Conservation (phyloP, 2,329 filamentous ascomycete genomes). For the Sporothrix variecibatus region DNA sequence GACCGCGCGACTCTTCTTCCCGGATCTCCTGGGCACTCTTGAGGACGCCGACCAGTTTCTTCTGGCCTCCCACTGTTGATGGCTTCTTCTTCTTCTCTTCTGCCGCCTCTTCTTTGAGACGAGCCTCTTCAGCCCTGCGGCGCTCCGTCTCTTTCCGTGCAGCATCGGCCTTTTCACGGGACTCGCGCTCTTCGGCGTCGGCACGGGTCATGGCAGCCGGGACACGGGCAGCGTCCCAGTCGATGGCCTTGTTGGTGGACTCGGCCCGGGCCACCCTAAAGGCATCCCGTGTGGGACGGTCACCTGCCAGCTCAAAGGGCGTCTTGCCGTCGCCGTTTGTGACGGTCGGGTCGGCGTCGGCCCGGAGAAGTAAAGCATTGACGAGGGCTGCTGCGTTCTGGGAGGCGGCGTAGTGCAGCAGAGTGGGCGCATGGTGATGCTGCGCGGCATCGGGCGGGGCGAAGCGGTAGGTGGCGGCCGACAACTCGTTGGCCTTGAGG, state of each 20-base stretch:
- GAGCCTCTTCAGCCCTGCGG: conserved; percentile 72
- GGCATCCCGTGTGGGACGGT: conserved; percentile 81
- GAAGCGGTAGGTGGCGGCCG: conserved; percentile 70
- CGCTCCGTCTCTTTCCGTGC: conserved; percentile 70
- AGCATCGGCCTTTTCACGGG: conserved; percentile 69
- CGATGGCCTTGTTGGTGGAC: conserved; percentile 65
- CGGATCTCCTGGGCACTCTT: conserved; percentile 80
- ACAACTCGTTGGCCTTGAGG: conserved; percentile 71
- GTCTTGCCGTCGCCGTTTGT: conserved; percentile 76
- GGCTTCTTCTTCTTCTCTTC: conserved; percentile 43
- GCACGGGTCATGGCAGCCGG: conserved; percentile 68
- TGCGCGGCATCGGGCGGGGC: conserved; percentile 60
- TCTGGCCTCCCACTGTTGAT: conserved; percentile 37
- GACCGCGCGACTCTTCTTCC: conserved; percentile 78
- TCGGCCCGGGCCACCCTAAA: conserved; percentile 86
- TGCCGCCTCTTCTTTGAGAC: conserved; percentile 67
- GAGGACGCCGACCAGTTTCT: conserved; percentile 55
- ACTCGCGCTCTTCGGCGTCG: conserved; percentile 70
- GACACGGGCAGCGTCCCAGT: conserved; percentile 77
- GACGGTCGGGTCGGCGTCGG: conserved; percentile 70
- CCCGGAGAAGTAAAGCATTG: conserved; percentile 72
- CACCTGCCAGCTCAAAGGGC: conserved; percentile 82
- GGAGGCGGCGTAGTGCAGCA: conserved; percentile 82
- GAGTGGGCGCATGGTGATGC: conserved; percentile 75
- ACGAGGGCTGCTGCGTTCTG: conserved; percentile 80